phyloP scores from a whole-genome alignment of 2,329 filamentous ascomycete genomes.

The Ophiostoma fasciatum region DNA sequence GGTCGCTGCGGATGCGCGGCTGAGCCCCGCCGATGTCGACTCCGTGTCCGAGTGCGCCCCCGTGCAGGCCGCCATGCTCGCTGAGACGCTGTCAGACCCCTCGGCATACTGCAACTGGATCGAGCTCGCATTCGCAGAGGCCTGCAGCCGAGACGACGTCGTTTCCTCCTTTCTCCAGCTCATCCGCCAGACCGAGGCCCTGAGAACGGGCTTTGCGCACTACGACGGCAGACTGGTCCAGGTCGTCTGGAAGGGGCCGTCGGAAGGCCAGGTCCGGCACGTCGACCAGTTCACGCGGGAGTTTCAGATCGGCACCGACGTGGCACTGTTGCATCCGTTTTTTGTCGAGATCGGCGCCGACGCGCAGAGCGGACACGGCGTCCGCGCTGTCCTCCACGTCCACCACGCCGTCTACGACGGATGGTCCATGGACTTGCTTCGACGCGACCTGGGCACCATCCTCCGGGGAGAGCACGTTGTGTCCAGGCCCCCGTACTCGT shows the following conservation, averaged over 20 bases:
- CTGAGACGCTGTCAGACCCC: constrained; percentile 48
- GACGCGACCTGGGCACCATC: constrained; percentile 47
- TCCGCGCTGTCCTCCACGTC: constrained; percentile 37
- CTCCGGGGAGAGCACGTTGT: constrained; percentile 19
- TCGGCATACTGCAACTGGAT: constrained; percentile 67
- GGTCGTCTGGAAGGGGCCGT: constrained; percentile 44
- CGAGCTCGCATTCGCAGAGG: constrained; percentile 39
- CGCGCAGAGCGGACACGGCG: constrained; percentile 8
- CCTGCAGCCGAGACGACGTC: constrained; percentile 24
- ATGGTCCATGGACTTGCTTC: constrained; percentile 72
- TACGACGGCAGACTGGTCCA: constrained; percentile 40
- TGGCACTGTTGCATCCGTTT: constrained; percentile 40
- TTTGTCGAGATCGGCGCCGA: constrained; percentile 35
- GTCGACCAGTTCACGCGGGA: constrained; percentile 23
- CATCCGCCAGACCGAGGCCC: constrained; percentile 42
- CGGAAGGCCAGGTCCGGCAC: constrained; percentile 26
- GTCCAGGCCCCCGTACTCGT: constrained; percentile 42
- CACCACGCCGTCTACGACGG: constrained; percentile 85
- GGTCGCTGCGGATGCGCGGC: too few species aligned
- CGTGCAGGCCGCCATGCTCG: constrained; percentile 67
- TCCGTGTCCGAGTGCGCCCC: constrained; percentile 42
- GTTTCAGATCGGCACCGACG: constrained; percentile 24
- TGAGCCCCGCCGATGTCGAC: constrained; percentile 3
- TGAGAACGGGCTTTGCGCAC: constrained; percentile 61
- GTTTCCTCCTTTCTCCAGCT: constrained; percentile 33